Base-by-base conservation (phyloP, 805 yeast genomes). In the Ogataea populi-albae region DNA sequence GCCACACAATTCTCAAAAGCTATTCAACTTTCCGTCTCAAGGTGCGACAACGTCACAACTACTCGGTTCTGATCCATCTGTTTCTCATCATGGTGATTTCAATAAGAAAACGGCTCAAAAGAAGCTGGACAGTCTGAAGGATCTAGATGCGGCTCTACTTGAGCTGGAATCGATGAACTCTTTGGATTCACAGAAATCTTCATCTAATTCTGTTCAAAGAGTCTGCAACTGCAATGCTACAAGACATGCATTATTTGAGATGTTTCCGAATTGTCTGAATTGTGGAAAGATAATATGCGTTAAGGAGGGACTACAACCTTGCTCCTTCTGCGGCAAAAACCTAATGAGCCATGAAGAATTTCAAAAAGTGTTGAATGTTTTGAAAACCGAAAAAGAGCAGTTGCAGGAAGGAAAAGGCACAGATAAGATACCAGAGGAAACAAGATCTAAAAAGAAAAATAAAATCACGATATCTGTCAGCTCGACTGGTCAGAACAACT, bases 241-340 rank as follows among this genome's bases (percentile, higher is more conserved):
- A 0, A 67, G 84, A 41, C 98, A 93, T 54, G 95, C 96, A 3
- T 62, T 93, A 20, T 83, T 87, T 44, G 94, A 86, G 38, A 73
- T 83, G 45, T 93, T 94, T 2, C 98, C 98, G 1, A 93, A 93
- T 56, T 93, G 99, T 52, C 62, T 93, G 26, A 79, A 83, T 41
- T 93, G 99, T 58, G 99, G 99, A 8, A 86, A 88, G 58, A 86
- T 93, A 26, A 86, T 93, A 3, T 93, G 99, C 64, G 71, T 73
- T 4, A 81, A 80, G 48, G 98, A 93, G 54, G 98, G 98, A 0
- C 64, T 86, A 17, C 93, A 89, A 41, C 93, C 93, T 3, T 93
- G 99, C 54, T 73, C 93, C 2, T 83, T 63, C 43, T 93, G 98
- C 64, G 86, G 87, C 0, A 56, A 69, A 17, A 82, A 78, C 22